These are phyloP conservation scores for Yamadazyma triangularis DNA, from an alignment of 1,139 yeast genomes.

Conservation along the genomic window DNA sequence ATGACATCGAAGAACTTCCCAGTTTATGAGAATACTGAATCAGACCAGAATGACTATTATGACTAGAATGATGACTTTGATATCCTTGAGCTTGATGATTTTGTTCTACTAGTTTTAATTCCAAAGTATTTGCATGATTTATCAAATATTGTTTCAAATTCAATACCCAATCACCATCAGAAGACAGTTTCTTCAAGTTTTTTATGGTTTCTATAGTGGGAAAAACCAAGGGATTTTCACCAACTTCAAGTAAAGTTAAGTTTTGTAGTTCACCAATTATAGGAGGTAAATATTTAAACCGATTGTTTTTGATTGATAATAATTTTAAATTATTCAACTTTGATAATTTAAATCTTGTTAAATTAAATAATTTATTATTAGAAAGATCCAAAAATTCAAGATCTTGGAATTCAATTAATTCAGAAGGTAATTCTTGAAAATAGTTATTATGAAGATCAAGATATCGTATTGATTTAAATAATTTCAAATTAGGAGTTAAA, in stretches of 20 bases:
- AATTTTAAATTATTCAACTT: conserved; percentile 47
- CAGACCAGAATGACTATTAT: conserved; percentile 4
- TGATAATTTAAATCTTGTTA: conserved; percentile 38
- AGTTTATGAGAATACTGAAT: conserved; percentile 5
- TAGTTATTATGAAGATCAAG: conserved; percentile 64
- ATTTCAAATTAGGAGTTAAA: conserved; percentile 46
- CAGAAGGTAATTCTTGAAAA: conserved; percentile 49
- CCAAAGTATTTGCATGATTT: conserved; percentile 18
- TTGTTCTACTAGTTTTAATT: conserved; percentile 13
- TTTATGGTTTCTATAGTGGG: conserved; percentile 42
- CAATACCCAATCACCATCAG: conserved; percentile 53
- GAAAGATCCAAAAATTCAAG: conserved; percentile 71
- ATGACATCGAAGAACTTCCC: conserved; percentile 6
- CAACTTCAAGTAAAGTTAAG: conserved; percentile 62
- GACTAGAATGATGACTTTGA: neutral
- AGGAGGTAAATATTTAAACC: conserved; percentile 54
- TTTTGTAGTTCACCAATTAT: conserved; percentile 48
- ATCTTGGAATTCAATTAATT: conserved; percentile 25
- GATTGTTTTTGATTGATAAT: conserved; percentile 60
- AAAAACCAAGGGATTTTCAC: conserved; percentile 58
- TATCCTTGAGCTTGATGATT: conserved; percentile 12
- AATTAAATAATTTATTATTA: conserved; percentile 42
- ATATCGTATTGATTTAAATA: conserved; percentile 46
- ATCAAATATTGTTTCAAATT: conserved; percentile 43
- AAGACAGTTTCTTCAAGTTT: conserved; percentile 31